phyloP scores from a whole-genome alignment of 257 asterid genomes.

The Fraxinus excelsior region DNA sequence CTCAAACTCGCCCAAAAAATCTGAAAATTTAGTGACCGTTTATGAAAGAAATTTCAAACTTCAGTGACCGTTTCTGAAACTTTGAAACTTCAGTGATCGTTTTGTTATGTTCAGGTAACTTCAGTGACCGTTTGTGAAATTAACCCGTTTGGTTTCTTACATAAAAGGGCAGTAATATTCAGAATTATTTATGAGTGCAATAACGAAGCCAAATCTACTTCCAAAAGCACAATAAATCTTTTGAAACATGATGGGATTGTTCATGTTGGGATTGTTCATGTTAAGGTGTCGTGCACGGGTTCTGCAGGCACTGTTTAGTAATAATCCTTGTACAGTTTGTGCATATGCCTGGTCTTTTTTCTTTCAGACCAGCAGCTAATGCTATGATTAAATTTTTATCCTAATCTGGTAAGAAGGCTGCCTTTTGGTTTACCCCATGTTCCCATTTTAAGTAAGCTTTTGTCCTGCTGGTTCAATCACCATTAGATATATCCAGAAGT shows the following conservation, averaged over 20 bases:
- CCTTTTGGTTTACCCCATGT: conserved; percentile 9
- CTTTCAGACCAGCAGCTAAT: background rate
- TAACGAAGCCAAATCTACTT: background rate
- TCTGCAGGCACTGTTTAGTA: background rate
- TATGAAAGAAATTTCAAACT: too few species aligned
- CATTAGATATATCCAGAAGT: background rate
- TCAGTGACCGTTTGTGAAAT: too few species aligned
- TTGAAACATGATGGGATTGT: background rate
- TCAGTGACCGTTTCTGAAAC: too few species aligned
- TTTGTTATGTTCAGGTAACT: too few species aligned
- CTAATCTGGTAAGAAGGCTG: conserved; percentile 18
- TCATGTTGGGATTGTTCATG: background rate
- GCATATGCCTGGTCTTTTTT: background rate
- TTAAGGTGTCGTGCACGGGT: background rate
- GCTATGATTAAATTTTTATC: conserved; percentile 15
- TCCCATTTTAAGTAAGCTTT: background rate
- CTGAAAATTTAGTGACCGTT: too few species aligned
- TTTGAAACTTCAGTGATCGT: too few species aligned
- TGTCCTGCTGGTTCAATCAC: background rate
- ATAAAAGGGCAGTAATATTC: too few species aligned
- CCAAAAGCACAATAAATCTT: background rate
- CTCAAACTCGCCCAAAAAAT: too few species aligned
- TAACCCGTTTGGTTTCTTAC: too few species aligned
- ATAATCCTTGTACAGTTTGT: background rate
- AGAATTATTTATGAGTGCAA: too few species aligned